Evolutionary conservation across 441 rosid genomes (phyloP).

Genomic region (Mallotus repandus): DNA sequence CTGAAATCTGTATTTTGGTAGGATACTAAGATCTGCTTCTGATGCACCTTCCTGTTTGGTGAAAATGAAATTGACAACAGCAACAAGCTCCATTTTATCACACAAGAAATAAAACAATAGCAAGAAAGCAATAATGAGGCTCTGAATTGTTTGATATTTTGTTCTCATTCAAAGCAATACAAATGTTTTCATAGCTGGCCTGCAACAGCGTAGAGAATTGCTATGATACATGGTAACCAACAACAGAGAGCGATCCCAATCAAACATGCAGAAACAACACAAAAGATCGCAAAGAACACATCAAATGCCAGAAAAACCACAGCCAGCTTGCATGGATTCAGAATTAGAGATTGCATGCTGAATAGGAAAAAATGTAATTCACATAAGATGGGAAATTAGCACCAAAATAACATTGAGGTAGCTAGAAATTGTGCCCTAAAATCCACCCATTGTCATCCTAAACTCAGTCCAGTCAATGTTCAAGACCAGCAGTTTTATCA

Average conservation of each 20-base stretch:
- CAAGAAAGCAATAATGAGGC: background rate
- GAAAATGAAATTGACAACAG: slow-evolving; percentile 21
- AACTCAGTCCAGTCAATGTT: background rate
- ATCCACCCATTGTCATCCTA: background rate
- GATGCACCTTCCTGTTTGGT: slow-evolving; percentile 85
- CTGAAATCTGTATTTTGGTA: slow-evolving; percentile 71
- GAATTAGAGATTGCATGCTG: slow-evolving; percentile 26
- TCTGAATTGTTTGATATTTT: slow-evolving; percentile 9
- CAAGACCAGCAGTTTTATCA: background rate
- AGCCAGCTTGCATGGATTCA: slow-evolving; percentile 68
- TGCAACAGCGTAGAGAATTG: slow-evolving; percentile 90
- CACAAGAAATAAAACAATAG: slow-evolving; percentile 2
- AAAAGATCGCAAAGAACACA: slow-evolving; percentile 91
- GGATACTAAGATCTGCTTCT: slow-evolving; percentile 80
- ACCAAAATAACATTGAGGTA: background rate
- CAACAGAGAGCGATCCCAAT: slow-evolving; percentile 96
- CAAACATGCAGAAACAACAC: slow-evolving; percentile 92
- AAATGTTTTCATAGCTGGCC: slow-evolving; percentile 60
- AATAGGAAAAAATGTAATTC: background rate
- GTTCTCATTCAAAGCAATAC: slow-evolving; percentile 5
- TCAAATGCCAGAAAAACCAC: slow-evolving; percentile 96
- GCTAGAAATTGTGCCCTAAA: background rate
- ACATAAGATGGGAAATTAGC: slow-evolving; percentile 4
- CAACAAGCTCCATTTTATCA: slow-evolving; percentile 9
- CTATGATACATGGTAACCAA: slow-evolving; percentile 94